These are phyloP conservation scores for Passiflora organensis DNA, from an alignment of 345 rosid species.

Conservation along the genomic window DNA sequence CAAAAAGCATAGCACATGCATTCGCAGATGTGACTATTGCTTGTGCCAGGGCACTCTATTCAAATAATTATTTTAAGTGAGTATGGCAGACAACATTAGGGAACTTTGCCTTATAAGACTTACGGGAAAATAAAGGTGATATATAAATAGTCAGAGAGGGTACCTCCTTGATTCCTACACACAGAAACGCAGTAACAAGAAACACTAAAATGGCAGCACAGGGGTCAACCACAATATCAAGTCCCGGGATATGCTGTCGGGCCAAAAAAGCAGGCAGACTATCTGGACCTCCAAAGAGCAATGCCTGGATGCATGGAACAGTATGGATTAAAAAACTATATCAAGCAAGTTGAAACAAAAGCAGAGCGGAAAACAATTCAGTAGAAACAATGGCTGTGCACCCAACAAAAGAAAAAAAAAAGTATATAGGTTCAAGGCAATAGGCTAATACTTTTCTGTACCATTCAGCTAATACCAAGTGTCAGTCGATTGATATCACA, in stretches of 20 bases:
- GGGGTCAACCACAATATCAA: conserved; percentile 83
- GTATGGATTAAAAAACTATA: too few relatives aligned
- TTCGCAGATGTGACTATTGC: conserved; percentile 68
- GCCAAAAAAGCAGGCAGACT: conserved; percentile 71
- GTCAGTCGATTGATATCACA: too few relatives aligned
- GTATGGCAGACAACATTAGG: background rate
- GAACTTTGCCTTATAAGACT: too few relatives aligned
- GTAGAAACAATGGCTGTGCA: too few relatives aligned
- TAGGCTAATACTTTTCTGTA: too few relatives aligned
- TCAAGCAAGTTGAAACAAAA: too few relatives aligned
- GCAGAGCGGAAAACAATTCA: too few relatives aligned
- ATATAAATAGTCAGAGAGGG: background rate
- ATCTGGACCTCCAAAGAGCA: conserved; percentile 81
- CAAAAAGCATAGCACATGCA: conserved; percentile 76
- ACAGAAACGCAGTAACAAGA: conserved; percentile 79
- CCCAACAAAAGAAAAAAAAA: too few relatives aligned
- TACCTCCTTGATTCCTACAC: conserved; percentile 97
- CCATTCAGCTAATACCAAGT: too few relatives aligned
- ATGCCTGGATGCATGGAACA: conserved; percentile 43
- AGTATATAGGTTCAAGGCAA: too few relatives aligned
- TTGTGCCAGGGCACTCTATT: conserved; percentile 83
- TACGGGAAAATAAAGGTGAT: too few relatives aligned
- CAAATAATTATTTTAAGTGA: too few relatives aligned
- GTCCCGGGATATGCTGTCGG: conserved; percentile 78
- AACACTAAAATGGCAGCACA: conserved; percentile 80